Conservation (phyloP, 2,329 filamentous ascomycete genomes). For the Volutella citrinella region DNA sequence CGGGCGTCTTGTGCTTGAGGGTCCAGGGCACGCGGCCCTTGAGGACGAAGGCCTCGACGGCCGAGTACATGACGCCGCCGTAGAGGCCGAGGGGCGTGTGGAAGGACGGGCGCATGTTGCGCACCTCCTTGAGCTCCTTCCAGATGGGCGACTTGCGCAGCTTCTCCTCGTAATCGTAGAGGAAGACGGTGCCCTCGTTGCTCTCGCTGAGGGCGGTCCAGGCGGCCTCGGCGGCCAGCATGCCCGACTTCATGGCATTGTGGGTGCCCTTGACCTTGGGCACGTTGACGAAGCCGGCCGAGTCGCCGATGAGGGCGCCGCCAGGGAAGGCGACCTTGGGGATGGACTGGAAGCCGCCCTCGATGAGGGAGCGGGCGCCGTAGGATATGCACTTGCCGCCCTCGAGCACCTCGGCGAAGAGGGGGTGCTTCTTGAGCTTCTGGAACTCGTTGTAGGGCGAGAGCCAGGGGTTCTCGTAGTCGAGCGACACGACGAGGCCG, state of each 20-base stretch:
- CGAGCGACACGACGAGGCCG: conserved; percentile 86
- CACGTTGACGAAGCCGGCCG: conserved; percentile 93
- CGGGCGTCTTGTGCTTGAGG: conserved; percentile 75
- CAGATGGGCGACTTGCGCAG: conserved; percentile 85
- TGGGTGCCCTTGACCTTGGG: conserved; percentile 99
- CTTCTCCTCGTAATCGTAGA: conserved; percentile 90
- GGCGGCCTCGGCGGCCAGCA: conserved; percentile 90
- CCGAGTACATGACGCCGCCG: conserved; percentile 89
- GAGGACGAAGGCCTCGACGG: conserved; percentile 83
- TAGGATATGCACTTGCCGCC: conserved; percentile 98
- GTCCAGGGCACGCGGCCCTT: conserved; percentile 91
- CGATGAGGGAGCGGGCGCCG: conserved; percentile 83
- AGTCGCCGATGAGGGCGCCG: conserved; percentile 92
- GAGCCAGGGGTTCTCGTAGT: conserved; percentile 96
- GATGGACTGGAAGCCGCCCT: conserved; percentile 96
- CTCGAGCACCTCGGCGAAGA: conserved; percentile 83
- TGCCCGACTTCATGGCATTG: conserved; percentile 95
- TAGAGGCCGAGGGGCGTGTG: conserved; percentile 82
- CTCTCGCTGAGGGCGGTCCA: conserved; percentile 66
- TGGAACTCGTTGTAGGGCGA: conserved; percentile 96
- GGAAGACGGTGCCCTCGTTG: conserved; percentile 72
- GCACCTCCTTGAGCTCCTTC: conserved; percentile 90
- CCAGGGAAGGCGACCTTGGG: conserved; percentile 96
- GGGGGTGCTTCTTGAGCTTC: conserved; percentile 96
- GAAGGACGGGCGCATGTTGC: conserved; percentile 97